Percentiles rank a stretch among this genome's conserved stretches.
Conservation (phyloP, 2,329 filamentous ascomycete species). For the Calonectria fujianensis region DNA sequence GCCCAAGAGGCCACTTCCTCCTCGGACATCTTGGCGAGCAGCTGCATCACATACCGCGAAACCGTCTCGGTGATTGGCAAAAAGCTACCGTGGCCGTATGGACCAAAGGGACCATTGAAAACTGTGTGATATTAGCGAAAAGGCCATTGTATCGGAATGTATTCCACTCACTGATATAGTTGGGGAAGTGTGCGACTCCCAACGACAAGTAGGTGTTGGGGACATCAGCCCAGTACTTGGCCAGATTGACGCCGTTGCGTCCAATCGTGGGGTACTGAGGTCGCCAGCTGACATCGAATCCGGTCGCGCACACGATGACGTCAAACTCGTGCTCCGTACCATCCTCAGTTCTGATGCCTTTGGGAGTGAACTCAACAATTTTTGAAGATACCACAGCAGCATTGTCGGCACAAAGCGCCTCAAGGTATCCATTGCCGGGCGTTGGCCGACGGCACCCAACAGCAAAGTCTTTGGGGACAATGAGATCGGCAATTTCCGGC, state of each 20-base stretch:
- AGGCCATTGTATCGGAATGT: rapidly evolving
- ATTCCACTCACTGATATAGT: conserved; percentile 47
- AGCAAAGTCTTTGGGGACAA: conserved; percentile 61
- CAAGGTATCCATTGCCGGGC: conserved; percentile 40
- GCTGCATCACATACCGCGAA: conserved; percentile 56
- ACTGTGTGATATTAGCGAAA: conserved; percentile 36
- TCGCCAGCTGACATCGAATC: conserved; percentile 56
- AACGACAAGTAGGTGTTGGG: conserved; percentile 52
- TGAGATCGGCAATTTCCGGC: conserved; percentile 64
- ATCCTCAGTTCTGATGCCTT: conserved; percentile 32
- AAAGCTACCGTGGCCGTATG: conserved; percentile 54
- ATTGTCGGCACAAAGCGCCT: conserved; percentile 36
- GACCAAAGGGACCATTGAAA: conserved; percentile 54
- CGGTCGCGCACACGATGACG: conserved; percentile 56
- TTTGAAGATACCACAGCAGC: conserved; percentile 20
- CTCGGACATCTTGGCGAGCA: conserved; percentile 54
- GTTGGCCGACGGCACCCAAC: conserved; percentile 39
- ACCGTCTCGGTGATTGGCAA: conserved; percentile 53
- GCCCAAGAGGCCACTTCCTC: conserved; percentile 52
- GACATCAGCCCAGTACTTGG: conserved; percentile 42
- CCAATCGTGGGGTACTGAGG: conserved; percentile 68
- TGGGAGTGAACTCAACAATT: conserved; percentile 20
- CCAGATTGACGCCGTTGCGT: conserved; percentile 56
- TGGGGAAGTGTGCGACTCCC: conserved; percentile 52
- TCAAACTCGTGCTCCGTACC: conserved; percentile 45